These are phyloP conservation scores for Pleurostoma richardsiae DNA, from an alignment of 2,329 filamentous ascomycete species.

Conservation along the genomic window DNA sequence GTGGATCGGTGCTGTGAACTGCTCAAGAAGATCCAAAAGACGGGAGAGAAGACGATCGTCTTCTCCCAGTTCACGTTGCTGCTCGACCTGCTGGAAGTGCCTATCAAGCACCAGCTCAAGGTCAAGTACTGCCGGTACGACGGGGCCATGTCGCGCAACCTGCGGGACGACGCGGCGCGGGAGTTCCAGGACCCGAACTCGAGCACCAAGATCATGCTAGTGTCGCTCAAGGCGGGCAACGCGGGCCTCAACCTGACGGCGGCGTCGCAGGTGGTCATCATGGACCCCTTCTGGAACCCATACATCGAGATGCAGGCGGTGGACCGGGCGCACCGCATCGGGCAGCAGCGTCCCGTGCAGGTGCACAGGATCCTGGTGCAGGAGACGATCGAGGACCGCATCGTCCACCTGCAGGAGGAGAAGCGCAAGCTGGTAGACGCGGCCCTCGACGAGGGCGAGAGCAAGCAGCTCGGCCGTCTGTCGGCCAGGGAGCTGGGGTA, in stretches of 20 bases:
- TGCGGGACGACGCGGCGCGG: constrained; percentile 62
- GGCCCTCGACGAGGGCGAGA: constrained; percentile 73
- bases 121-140: constrained; percentile 67
- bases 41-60: constrained; percentile 71
- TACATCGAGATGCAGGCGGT: constrained; percentile 91
- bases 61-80: constrained; percentile 80
- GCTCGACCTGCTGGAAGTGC: constrained; percentile 72
- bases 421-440: constrained; percentile 74
- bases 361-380: constrained; percentile 76
- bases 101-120: constrained; percentile 48
- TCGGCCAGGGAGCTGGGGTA: constrained; percentile 62
- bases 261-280: constrained; percentile 80
- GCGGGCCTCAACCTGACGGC: constrained; percentile 81
- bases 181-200: constrained; percentile 55
- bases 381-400: constrained; percentile 82
- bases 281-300: constrained; percentile 94
- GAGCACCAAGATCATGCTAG: constrained; percentile 63
- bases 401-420: constrained; percentile 70
- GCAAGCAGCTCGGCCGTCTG: constrained; percentile 61
- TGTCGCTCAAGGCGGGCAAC: constrained; percentile 77
- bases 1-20: constrained; percentile 65
- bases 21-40: constrained; percentile 39
- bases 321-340: constrained; percentile 84
- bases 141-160: constrained; percentile 63
- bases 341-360: constrained; percentile 67